Evolutionary conservation across 257 asterid species (phyloP).

Genomic region (Nicotiana knightiana): DNA sequence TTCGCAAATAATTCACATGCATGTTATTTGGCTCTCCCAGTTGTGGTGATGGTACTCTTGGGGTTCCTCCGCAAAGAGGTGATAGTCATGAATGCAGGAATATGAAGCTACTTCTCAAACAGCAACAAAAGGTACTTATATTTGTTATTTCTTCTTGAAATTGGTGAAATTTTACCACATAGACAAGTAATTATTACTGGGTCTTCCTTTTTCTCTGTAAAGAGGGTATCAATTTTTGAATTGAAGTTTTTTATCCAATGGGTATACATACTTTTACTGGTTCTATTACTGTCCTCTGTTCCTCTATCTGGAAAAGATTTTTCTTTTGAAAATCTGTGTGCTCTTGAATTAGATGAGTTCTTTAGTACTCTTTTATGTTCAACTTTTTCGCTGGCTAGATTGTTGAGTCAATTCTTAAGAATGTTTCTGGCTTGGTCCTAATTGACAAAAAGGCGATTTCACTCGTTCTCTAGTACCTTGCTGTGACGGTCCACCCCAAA

Average conservation of each 20-base stretch:
- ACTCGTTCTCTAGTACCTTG: not conserved
- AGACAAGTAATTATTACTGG: not conserved
- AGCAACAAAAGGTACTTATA: conserved; percentile 78
- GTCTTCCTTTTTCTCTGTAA: not conserved
- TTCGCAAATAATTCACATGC: not conserved
- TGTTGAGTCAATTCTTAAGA: not conserved
- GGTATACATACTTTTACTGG: not conserved
- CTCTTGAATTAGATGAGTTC: not conserved
- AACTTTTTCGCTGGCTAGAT: not conserved
- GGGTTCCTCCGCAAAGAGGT: conserved; percentile 77
- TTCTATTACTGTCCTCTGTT: not conserved
- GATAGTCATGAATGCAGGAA: conserved; percentile 97
- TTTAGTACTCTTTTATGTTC: not conserved
- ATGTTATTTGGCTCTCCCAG: conserved; percentile 40
- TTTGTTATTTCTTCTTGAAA: conserved; percentile 4
- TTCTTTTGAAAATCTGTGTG: not conserved
- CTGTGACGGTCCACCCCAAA: not conserved
- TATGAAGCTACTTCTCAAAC: conserved; percentile 93
- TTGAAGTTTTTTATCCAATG: not conserved
- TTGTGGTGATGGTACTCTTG: conserved; percentile 97
- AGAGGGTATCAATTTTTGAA: not conserved
- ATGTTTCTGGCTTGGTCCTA: not conserved
- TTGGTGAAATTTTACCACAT: not conserved
- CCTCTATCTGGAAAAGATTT: not conserved
- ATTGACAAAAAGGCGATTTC: not conserved